A percentile compares a stretch with the other conserved stretches of the same genome.
Conservation (phyloP, 345 rosid species). For the Firmiana major region DNA sequence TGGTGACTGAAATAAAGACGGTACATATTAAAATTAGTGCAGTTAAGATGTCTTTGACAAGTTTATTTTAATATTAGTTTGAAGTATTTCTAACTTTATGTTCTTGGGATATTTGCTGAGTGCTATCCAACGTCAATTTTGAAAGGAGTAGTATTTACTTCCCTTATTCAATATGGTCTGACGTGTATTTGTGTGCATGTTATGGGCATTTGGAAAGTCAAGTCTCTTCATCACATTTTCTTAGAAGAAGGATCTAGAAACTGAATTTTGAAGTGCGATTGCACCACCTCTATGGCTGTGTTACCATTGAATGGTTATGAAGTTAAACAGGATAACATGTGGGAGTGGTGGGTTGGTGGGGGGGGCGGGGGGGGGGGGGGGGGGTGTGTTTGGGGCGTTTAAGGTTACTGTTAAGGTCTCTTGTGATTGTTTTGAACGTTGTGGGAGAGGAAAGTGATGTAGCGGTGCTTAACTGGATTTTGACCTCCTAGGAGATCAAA, state of each 20-base stretch:
- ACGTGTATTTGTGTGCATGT: not conserved
- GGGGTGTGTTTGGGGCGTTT: not conserved
- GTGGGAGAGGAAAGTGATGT: not conserved
- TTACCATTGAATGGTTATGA: not conserved
- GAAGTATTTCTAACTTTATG: not conserved
- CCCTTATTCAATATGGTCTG: not conserved
- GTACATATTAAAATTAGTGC: not conserved
- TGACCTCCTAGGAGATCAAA: not conserved
- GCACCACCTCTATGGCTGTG: not conserved
- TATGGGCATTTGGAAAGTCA: not conserved
- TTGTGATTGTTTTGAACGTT: not conserved
- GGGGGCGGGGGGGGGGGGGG: too few relatives aligned
- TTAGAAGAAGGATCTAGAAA: not conserved
- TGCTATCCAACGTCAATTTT: not conserved
- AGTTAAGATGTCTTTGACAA: not conserved
- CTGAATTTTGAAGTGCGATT: not conserved
- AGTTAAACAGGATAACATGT: not conserved
- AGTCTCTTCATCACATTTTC: not conserved
- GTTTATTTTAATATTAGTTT: not conserved
- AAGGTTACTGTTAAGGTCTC: not conserved
- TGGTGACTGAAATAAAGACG: not conserved
- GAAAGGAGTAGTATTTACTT: not conserved
- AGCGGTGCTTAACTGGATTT: slow-evolving; percentile 1
- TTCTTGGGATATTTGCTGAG: not conserved
- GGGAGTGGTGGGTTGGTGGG: too few relatives aligned